Evolutionary conservation across 352 stramenopile genomes (phyloP).

Genomic region (Blastocystis sp.): DNA sequence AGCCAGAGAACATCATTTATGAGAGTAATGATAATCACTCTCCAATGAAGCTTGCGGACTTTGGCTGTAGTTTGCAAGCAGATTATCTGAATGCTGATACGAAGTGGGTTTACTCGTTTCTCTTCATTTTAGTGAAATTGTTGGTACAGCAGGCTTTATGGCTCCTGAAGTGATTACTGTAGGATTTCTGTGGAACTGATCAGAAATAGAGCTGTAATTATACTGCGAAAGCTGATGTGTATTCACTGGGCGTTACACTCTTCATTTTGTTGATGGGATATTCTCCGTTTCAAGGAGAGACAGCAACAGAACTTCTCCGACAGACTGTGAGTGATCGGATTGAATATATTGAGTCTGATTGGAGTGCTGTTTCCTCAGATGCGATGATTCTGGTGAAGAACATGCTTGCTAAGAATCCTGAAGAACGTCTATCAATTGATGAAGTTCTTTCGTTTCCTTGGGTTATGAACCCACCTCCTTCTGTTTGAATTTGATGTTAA

Average conservation of each 20-base stretch:
- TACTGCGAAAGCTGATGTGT: conserved; percentile 43
- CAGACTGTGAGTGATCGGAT: conserved; percentile 24
- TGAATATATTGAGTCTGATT: conserved; percentile 7
- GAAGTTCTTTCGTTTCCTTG: conserved; percentile 43
- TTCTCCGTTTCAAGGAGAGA: not conserved
- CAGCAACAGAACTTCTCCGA: not conserved
- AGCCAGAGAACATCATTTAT: conserved; percentile 77
- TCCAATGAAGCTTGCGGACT: conserved; percentile 72
- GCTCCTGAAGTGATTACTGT: conserved; percentile 47
- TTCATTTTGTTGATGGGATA: conserved; percentile 55
- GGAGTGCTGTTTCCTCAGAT: not conserved
- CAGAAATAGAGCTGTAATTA: not conserved
- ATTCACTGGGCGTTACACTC: conserved; percentile 31
- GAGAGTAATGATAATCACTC: conserved; percentile 69
- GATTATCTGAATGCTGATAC: conserved; percentile 9
- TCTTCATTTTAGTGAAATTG: conserved; percentile 17
- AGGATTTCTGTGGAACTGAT: not conserved
- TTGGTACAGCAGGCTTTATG: conserved; percentile 44
- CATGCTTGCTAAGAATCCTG: conserved; percentile 42
- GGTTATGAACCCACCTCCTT: conserved; percentile 42
- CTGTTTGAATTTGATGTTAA: not conserved
- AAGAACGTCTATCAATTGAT: conserved; percentile 12
- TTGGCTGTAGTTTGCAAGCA: conserved; percentile 70
- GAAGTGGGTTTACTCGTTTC: not conserved
- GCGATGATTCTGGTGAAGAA: conserved; percentile 53